phyloP scores from a whole-genome alignment of 2,329 filamentous ascomycete genomes.

The Mycosphaerella arachidis region DNA sequence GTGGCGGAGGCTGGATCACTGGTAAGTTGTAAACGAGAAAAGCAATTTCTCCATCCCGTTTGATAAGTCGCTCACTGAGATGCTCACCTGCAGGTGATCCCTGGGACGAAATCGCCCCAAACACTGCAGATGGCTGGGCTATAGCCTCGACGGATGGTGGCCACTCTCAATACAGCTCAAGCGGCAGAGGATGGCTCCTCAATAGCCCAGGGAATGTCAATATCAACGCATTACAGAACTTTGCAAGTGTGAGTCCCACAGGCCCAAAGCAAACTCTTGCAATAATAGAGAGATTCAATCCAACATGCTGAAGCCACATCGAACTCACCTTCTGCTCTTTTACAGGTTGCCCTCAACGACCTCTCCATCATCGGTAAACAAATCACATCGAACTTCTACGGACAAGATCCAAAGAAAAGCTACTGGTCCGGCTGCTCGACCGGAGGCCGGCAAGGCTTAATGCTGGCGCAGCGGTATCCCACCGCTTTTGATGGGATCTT shows the following conservation, averaged over 20 bases:
- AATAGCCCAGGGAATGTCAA: constrained; percentile 32
- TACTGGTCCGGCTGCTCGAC: constrained; percentile 37
- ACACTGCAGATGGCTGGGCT: constrained; percentile 24
- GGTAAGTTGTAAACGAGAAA: not conserved
- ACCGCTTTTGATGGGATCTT: constrained; percentile 37
- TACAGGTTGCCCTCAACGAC: constrained; percentile 26
- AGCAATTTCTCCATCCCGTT: too few species aligned
- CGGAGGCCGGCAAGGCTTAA: constrained; percentile 36
- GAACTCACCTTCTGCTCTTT: too few species aligned
- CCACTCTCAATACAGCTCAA: constrained; percentile 7
- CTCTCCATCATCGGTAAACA: constrained; percentile 31
- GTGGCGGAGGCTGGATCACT: constrained; percentile 37
- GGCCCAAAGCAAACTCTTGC: too few species aligned
- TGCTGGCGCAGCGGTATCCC: constrained; percentile 36
- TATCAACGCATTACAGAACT: constrained; percentile 31
- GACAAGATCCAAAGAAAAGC: constrained; percentile 28
- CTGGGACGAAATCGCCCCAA: constrained; percentile 2
- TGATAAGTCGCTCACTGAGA: too few species aligned
- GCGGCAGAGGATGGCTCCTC: constrained; percentile 20
- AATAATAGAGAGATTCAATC: too few species aligned
- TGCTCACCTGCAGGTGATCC: too few species aligned
- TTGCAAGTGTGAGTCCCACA: constrained; percentile 19
- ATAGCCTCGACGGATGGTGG: constrained; percentile 27
- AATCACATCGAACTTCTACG: constrained; percentile 31
- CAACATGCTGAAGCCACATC: too few species aligned